Percentiles rank a stretch among this genome's conserved stretches.
Evolutionary conservation across 345 rosid species (phyloP).

Genomic region (Pistacia vera): DNA sequence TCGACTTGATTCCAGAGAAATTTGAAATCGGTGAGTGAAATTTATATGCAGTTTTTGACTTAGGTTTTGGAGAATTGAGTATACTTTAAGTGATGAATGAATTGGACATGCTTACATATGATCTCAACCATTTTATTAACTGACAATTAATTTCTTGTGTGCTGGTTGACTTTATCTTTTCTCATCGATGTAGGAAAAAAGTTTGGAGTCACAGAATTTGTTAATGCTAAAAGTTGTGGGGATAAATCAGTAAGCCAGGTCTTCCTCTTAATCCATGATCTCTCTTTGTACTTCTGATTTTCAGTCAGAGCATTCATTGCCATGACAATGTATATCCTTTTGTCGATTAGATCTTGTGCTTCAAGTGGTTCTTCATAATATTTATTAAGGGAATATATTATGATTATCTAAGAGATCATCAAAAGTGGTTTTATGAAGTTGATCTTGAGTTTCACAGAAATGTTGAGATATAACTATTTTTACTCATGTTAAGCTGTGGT

Average conservation of each 20-base stretch:
- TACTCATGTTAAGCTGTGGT: background rate
- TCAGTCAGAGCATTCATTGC: background rate
- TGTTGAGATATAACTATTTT: background rate
- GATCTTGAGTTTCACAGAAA: background rate
- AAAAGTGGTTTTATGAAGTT: background rate
- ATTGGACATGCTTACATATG: background rate
- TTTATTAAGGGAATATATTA: background rate
- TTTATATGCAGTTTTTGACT: background rate
- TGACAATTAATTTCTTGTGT: background rate
- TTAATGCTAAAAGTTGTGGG: constrained; percentile 48
- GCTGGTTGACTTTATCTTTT: constrained; percentile 11
- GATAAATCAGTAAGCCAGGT: constrained; percentile 69
- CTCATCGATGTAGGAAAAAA: constrained; percentile 44
- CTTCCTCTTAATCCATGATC: constrained; percentile 6
- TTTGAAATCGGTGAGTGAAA: constrained; percentile 61
- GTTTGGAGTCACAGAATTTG: constrained; percentile 80
- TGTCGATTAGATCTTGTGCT: background rate
- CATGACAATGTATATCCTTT: background rate
- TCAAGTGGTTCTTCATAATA: background rate
- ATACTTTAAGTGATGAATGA: background rate
- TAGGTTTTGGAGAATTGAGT: background rate
- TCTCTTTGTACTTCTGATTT: constrained; percentile 3
- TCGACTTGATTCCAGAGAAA: constrained; percentile 67
- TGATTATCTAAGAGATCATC: background rate
- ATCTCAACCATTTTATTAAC: background rate